A percentile compares a stretch with the other conserved stretches of the same genome.
These are phyloP conservation scores for Ceratocystis alfenasii DNA, from an alignment of 2,329 filamentous ascomycete species.

Conservation along the genomic window DNA sequence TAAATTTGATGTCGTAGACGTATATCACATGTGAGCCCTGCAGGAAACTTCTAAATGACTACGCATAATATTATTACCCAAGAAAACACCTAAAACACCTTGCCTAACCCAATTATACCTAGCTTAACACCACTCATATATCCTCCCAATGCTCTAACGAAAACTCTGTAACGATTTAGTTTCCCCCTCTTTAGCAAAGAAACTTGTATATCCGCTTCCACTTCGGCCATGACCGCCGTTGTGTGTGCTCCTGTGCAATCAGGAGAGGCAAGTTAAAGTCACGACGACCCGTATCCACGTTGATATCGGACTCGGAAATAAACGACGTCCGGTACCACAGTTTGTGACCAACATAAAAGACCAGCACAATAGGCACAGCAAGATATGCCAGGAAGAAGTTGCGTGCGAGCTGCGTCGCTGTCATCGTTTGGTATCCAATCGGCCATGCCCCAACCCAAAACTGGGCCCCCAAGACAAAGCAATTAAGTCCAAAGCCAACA, in stretches of 20 bases:
- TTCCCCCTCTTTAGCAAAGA: conserved; percentile 43
- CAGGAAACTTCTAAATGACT: too few species aligned
- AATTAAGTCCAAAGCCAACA: conserved; percentile 64
- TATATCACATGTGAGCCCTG: too few species aligned
- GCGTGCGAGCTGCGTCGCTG: conserved; percentile 37
- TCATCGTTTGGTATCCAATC: conserved; percentile 42
- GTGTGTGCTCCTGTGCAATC: conserved; percentile 66
- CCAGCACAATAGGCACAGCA: conserved; percentile 54
- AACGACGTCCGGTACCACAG: conserved; percentile 57
- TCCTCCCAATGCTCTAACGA: too few species aligned
- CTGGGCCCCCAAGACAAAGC: conserved; percentile 65
- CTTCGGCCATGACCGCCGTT: conserved; percentile 56
- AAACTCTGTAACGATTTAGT: too few species aligned
- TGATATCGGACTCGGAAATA: conserved; percentile 62
- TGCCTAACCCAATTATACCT: too few species aligned
- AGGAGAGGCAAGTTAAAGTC: conserved; percentile 73
- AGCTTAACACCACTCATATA: too few species aligned
- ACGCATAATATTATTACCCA: too few species aligned
- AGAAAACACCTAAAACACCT: too few species aligned
- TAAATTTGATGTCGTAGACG: too few species aligned
- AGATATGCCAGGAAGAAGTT: conserved; percentile 66
- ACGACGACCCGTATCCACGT: conserved; percentile 71
- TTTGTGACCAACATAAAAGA: conserved; percentile 66
- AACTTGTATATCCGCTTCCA: conserved; percentile 70
- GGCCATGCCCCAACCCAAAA: conserved; percentile 82